Evolutionary conservation across 2,329 filamentous ascomycete species (phyloP), one percentile per base, ranked within the genome.

Genomic region (Colletotrichum tanaceti): DNA sequence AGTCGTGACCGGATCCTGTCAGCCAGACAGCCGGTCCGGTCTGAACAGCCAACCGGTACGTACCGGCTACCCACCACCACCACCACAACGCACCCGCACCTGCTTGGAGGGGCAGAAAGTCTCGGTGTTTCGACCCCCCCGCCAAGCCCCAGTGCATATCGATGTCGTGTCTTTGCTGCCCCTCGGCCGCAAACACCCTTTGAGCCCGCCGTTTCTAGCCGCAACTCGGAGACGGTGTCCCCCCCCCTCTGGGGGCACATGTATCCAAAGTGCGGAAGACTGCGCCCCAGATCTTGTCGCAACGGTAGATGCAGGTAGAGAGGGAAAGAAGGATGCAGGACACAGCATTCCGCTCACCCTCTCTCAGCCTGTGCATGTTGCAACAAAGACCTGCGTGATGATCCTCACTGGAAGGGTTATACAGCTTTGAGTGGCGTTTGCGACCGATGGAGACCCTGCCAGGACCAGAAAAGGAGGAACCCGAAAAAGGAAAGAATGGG

Each of bases 141-240:
- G 59, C 65, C 68, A 65, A 67, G 65, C 68, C 55, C 58, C 55
- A 65, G 53, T 65, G 60, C 65, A 57, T 60, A 16, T 57, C 62
- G 55, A 28, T 50, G 47, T 55, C 62, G 62, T 35, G 32, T 55
- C 64, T 58, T 47, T 44, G 53, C 49, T 58, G 47, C 65, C 58
- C 44, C 54, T 58, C 39, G 50, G 39, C 60, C 57, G 28, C 57
- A 28, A 28, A 22, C 41, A 43, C 44, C 35, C 54, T 32, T 58
- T 43, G 50, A 43, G 54, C 49, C 65, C 47, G 58, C 47, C 39
- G 60, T 52, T 63, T 44, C 43, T 54, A 64, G 24, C 54, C 60
- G 39, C 50, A 39, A 32, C 24, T 68, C 62, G 60, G 54, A 52
- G 55, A 65, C 35, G 24, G 28, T 28, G 28, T 7, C 28, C 28